Base-by-base conservation (phyloP, 225 moss, liverwort and hornwort species). In the Physcomitrellopsis africana region DNA sequence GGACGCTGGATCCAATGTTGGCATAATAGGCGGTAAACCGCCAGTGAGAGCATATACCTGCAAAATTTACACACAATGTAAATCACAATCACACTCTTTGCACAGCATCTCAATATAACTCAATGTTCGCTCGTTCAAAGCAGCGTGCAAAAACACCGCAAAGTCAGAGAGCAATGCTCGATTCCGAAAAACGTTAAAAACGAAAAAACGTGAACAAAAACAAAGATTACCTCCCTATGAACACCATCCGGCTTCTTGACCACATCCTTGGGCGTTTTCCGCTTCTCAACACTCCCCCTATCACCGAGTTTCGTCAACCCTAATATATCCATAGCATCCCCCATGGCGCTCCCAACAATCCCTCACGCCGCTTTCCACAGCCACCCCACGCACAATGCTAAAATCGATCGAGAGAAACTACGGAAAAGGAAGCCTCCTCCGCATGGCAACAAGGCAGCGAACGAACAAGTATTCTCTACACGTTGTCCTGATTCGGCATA, bases 201-300 rank as follows among this genome's bases (percentile, higher is more conserved):
- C 3, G 45, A 12, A 47, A 3, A 56, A 43, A 13, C 23, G 7
- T 4, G 7, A 7, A 37, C 32, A 37, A 4, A 37, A 17, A 24
- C 2, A 45, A 29, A 47, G 56, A 65, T 49, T 52, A 83, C 92
- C 87, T 93, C 86, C 54, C 91, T 79, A 57, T 87, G 86, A 24
- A 89, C 91, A 70, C 91, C 89, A 83, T 88, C 92, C 3, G 89
- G 87, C 76, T 92, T 92, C 80, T 92, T 87, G 78, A 74, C 68
- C 11, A 75, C 77, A 76, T 87, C 87, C 54, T 89, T 89, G 18
- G 81, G 83, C 2, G 85, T 77, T 42, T 86, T 84, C 56, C 92
- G 84, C 69, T 89, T 84, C 80, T 87, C 85, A 45, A 54, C 51
- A 71, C 77, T 78, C 10, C 77, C 77, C 20, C 84, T 78, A 12